These are phyloP conservation scores for Immersiporthe knoxdaviesiana DNA, from an alignment of 2,329 filamentous ascomycete species.

Conservation along the genomic window DNA sequence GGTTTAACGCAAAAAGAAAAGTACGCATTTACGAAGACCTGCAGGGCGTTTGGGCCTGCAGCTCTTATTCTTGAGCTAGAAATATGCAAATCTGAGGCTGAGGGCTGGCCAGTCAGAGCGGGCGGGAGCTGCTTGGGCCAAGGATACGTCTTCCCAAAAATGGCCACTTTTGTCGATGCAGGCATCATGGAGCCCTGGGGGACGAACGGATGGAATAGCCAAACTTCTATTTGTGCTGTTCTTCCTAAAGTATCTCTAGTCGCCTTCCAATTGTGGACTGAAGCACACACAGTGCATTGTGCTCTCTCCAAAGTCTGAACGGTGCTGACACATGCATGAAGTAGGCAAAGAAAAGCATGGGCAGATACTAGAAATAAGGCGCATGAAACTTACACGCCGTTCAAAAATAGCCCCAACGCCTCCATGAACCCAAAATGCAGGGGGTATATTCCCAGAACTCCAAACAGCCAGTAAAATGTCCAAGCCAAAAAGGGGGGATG, in stretches of 20 bases:
- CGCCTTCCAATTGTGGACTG: background rate
- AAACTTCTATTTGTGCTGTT: background rate
- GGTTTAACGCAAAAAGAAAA: background rate
- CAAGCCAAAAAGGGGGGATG: background rate
- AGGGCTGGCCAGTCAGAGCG: too few species aligned
- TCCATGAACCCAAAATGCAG: background rate
- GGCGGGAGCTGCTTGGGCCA: background rate
- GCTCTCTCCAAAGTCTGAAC: background rate
- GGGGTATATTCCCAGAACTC: conserved; percentile 18
- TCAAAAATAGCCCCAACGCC: background rate
- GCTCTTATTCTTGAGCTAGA: background rate
- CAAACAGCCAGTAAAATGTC: background rate
- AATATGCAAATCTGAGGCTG: background rate
- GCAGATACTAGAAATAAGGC: background rate
- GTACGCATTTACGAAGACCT: conserved; percentile 18
- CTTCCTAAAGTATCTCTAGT: background rate
- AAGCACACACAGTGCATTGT: background rate
- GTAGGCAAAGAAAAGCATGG: background rate
- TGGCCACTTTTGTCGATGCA: background rate
- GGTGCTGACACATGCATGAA: background rate
- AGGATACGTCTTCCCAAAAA: background rate
- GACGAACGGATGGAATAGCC: background rate
- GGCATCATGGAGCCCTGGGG: background rate
- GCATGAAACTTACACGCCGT: background rate
- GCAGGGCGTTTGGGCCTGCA: conserved; percentile 7